Evolutionary conservation across 192 early-diverging fungal genomes (phyloP), one percentile per base, ranked within the genome.

Genomic region (Obelidium mucronatum): DNA sequence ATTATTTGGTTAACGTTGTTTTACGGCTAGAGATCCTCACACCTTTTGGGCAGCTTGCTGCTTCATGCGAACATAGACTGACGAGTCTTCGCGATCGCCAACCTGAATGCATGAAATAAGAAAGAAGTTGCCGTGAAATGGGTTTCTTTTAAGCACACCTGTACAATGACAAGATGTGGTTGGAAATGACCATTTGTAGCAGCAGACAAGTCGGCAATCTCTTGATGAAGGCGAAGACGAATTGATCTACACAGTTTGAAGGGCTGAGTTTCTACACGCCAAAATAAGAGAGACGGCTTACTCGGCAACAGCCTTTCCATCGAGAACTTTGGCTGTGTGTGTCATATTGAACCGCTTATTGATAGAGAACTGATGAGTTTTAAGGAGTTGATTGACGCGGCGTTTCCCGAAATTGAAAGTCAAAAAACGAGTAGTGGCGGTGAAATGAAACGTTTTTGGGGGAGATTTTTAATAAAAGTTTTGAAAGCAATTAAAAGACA

Each of bases 21-120:
- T n/a, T 31, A 51, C 30, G 2, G 55, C 19, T 11, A 58, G 19
- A 35, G 60, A 33, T 51, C 53, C 22, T 40, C 74, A 68, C 56
- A 94, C 90, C 84, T 96, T 94, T 34, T 84, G 85, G 67, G 92
- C 94, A 28, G 96, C 95, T 81, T 92, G 94, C 79, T 92, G 85
- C 86, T 99, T 99, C 90, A 96, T 94, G 36, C 91, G 80, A 31
- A 98, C 93, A 80, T 99, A 99, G 36, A 94, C 86, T 67, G 91
- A 91, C 22, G 96, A 98, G 84, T 99, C 98, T 60, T 96, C 94
- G 52, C 96, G 92, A 35, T 69, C 87, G 42, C 98, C 98, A 22
- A 99, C 93, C 84, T 99, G 42, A 84, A 19, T 80, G 70, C 55
- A 97, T 90, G 58, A 91, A 88, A 17, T 61, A 62, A 62, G 89